phyloP scores from a whole-genome alignment of 2,329 filamentous ascomycete genomes.

The Paradendryphiella salina region DNA sequence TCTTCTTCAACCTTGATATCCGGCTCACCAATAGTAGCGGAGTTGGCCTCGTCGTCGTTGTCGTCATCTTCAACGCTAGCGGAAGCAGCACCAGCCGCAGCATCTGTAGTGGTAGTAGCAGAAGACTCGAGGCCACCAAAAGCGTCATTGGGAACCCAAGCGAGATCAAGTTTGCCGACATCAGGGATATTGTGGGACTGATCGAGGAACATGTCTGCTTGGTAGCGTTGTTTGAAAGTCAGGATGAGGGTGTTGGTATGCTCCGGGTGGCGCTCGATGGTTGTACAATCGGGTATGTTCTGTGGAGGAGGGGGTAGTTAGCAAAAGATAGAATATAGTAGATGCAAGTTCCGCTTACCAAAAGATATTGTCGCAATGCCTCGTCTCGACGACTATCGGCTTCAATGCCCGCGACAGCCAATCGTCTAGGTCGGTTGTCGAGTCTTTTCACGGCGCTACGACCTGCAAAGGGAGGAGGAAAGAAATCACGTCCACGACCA shows the following conservation, averaged over 20 bases:
- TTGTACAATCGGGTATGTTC: slow-evolving; percentile 46
- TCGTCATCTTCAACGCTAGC: slow-evolving; percentile 9
- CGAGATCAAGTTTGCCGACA: slow-evolving; percentile 65
- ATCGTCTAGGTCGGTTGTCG: slow-evolving; percentile 73
- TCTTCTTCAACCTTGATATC: slow-evolving; percentile 14
- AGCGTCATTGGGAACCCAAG: slow-evolving; percentile 59
- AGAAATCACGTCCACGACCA: slow-evolving; percentile 44
- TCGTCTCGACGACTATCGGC: slow-evolving; percentile 67
- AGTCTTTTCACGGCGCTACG: slow-evolving; percentile 63
- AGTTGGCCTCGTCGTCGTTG: too few relatives aligned
- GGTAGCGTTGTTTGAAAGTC: slow-evolving; percentile 54
- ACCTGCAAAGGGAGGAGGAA: slow-evolving; percentile 31
- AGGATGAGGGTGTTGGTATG: slow-evolving; percentile 47
- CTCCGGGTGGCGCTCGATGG: slow-evolving; percentile 46
- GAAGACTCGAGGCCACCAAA: slow-evolving; percentile 19
- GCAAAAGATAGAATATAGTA: neutral
- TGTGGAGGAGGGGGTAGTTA: slow-evolving; percentile 12
- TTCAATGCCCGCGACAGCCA: slow-evolving; percentile 66
- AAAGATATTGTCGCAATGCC: slow-evolving; percentile 69
- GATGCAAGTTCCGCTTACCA: slow-evolving; percentile 44
- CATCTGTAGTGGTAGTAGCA: neutral
- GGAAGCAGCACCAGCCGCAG: neutral
- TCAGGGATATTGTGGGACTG: slow-evolving; percentile 63
- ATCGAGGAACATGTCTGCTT: slow-evolving; percentile 69
- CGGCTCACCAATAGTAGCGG: slow-evolving; percentile 16